These are phyloP conservation scores for Sporothrix protearum DNA, from an alignment of 2,329 filamentous ascomycete species.

Conservation along the genomic window DNA sequence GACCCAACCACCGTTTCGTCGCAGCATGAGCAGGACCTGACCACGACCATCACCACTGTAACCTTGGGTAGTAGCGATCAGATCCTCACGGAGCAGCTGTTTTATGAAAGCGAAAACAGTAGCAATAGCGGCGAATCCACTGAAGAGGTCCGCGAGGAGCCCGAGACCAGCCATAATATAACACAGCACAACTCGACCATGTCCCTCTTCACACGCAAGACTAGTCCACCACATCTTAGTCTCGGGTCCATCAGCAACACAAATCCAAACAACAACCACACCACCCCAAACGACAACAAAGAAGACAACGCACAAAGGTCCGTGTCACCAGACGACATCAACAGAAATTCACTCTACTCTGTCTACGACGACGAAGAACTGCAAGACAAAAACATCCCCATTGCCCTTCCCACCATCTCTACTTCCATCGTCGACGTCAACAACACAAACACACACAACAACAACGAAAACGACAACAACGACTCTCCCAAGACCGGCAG, in stretches of 20 bases:
- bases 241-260: constrained; percentile 37
- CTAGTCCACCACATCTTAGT: constrained; percentile 51
- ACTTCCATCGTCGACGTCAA: constrained; percentile 2
- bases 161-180: constrained; percentile 1
- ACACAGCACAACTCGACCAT: constrained; percentile 35
- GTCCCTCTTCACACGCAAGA: constrained; percentile 50
- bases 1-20: not conserved
- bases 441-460: not conserved
- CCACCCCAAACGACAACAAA: constrained; percentile 32
- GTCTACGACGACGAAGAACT: constrained; percentile 25
- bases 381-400: constrained; percentile 19
- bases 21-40: constrained; percentile 41
- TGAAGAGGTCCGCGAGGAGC: not conserved
- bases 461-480: not conserved
- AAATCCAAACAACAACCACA: constrained; percentile 12
- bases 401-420: constrained; percentile 16
- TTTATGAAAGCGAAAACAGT: constrained; percentile 5
- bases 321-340: constrained; percentile 17
- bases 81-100: constrained; percentile 17
- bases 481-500: not conserved
- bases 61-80: constrained; percentile 25
- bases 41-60: constrained; percentile 37
- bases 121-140: not conserved
- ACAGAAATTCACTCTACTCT: constrained; percentile 4
- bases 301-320: constrained; percentile 31